Base-by-base conservation (phyloP, 495 filamentous ascomycete species). In the Xylaria venustula region DNA sequence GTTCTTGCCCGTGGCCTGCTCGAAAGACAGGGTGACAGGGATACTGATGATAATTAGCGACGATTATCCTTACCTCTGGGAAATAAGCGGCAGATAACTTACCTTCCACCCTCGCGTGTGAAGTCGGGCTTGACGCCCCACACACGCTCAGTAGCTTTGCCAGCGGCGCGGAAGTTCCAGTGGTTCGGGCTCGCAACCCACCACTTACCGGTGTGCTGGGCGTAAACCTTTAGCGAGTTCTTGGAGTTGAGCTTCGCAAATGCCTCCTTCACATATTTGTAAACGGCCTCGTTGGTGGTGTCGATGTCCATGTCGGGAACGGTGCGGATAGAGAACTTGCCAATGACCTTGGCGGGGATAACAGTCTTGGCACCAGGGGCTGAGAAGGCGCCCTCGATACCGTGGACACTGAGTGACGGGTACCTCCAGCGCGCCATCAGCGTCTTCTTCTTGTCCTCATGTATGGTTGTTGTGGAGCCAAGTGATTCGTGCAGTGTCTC, bases 1-100 rank as follows among this genome's bases (percentile, higher is more conserved):
- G 72, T 97, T 99, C 85, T 99, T 99, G 62, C 91, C 90, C n/a
- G 93, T 97, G 19, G 93, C 91, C 78, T 98, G 86, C 80, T 99
- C 93, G 71, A 99, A 98, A 7, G 92, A 97, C 71, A 99, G 78
- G 9, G 94, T 98, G 32, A 99, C 90, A 0, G 94, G 94, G 68
- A 98, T 98, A 75, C 91, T 92, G 48, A 7, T 12, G 11, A 64
- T 12, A 48, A n/a, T 60, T 17, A 60, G 47, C 36, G 36, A 22
- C n/a, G 1, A 1, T 19, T 12, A 1, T 34, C 36, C n/a, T 59
- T 20, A 37, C 30, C 30, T 34, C 30, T 8, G 22, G 7, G 19
- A 25, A 22, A 15, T 56, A 36, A 45, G 19, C 11, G 58, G n/a
- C 17, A 3, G n/a, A 40, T 46, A 52, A 74, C 84, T 67, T 77